phyloP scores from a whole-genome alignment of 1,139 yeast species.

The Hansenula lynferdii region DNA sequence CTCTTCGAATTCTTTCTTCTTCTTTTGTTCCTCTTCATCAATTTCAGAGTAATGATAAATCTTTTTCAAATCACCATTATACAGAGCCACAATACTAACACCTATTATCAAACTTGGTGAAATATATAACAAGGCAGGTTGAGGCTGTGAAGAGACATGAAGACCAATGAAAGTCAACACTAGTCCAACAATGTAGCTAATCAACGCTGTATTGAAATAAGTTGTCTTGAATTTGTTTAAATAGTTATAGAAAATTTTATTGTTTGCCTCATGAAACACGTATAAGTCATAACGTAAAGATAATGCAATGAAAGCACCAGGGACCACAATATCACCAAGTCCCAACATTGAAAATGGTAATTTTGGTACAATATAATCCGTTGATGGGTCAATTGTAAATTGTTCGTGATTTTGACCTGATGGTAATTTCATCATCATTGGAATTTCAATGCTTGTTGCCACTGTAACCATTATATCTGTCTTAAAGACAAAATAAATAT shows the following conservation, averaged over 20 bases:
- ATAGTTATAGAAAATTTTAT: slow-evolving; percentile 6
- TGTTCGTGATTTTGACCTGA: slow-evolving; percentile 12
- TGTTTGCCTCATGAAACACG: slow-evolving; percentile 27
- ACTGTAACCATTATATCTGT: slow-evolving; percentile 61
- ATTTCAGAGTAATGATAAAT: slow-evolving; percentile 27
- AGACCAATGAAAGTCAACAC: slow-evolving; percentile 37
- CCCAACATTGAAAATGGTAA: slow-evolving; percentile 39
- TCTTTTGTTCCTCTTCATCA: neutral
- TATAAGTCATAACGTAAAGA: slow-evolving; percentile 47
- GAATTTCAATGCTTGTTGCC: slow-evolving; percentile 51
- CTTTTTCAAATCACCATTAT: slow-evolving; percentile 35
- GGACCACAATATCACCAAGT: slow-evolving; percentile 57
- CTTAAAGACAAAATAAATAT: slow-evolving; percentile 62
- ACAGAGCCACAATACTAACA: slow-evolving; percentile 27
- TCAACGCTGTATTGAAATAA: slow-evolving; percentile 39
- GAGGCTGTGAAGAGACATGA: slow-evolving; percentile 40
- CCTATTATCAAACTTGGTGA: slow-evolving; percentile 47
- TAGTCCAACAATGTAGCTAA: slow-evolving; percentile 44
- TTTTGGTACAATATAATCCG: slow-evolving; percentile 15
- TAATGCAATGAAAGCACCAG: slow-evolving; percentile 46
- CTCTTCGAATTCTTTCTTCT: neutral
- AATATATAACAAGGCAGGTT: slow-evolving; percentile 63
- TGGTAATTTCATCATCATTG: slow-evolving; percentile 52
- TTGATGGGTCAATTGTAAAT: slow-evolving; percentile 3
- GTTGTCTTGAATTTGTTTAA: slow-evolving; percentile 30